A percentile compares a stretch with the other conserved stretches of the same genome.
phyloP scores from a whole-genome alignment of 306 rosid genomes.

The Quercus alba region DNA sequence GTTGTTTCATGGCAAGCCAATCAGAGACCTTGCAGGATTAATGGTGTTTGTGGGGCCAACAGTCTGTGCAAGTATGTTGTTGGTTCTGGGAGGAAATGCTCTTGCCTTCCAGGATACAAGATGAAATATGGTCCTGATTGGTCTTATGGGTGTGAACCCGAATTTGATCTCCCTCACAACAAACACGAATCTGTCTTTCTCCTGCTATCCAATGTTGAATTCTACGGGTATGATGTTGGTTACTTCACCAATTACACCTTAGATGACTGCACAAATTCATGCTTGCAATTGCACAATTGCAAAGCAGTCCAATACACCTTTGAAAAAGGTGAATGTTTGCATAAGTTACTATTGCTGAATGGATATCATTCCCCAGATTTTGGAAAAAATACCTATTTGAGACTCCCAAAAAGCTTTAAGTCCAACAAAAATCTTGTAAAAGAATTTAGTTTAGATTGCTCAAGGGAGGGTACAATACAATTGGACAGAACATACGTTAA shows the following conservation, averaged over 20 bases:
- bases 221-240: too few species aligned
- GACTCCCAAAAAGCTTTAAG: constrained; percentile 20
- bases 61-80: too few species aligned
- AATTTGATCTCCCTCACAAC: constrained; percentile 17
- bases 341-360: constrained; percentile 37
- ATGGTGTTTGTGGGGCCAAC: too few species aligned
- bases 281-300: constrained; percentile 30
- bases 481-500: constrained; percentile 15
- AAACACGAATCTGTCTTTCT: constrained; percentile 19
- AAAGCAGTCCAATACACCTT: constrained; percentile 34
- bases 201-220: background rate
- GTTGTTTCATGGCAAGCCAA: too few species aligned
- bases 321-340: constrained; percentile 20
- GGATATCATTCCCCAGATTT: constrained; percentile 33
- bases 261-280: too few species aligned
- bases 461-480: background rate
- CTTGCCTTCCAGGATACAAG: too few species aligned
- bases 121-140: constrained; percentile 16
- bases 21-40: too few species aligned
- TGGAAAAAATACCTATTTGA: constrained; percentile 31
- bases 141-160: constrained; percentile 42
- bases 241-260: too few species aligned
- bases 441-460: constrained; percentile 22
- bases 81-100: too few species aligned
- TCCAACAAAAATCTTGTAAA: too few species aligned